Base-by-base conservation (phyloP, 306 rosid genomes). In the Luffa aegyptiaca region DNA sequence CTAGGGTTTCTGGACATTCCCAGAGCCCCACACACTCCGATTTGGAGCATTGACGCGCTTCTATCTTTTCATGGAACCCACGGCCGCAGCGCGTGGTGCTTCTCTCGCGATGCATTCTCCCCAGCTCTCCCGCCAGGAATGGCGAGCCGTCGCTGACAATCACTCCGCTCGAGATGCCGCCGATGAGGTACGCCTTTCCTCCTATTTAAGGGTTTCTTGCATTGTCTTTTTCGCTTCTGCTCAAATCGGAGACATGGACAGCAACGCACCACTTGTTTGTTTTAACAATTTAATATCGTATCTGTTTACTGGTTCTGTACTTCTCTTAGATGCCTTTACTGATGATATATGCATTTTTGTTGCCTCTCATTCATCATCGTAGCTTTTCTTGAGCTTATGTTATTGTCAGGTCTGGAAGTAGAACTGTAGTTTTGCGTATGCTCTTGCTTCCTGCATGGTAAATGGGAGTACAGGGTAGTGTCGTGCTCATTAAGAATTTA, bases 111-210 rank as follows among this genome's bases (percentile, higher is more conserved):
- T 93, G 78, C 84, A 82, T 26, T 76, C 84, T 51, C 81, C 85
- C 3, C 87, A 84, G 13, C 84, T 81, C n/a, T 59, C 86, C 49
- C 89, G 99, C 63, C 90, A 91, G 59, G 94, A 91, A 84, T 90
- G 98, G 97, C 94, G 97, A 13, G 94, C 97, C 59, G 91, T 90
- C 35, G 65, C 96, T 14, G 99, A 96, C 42, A 93, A 89, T 81
- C 98, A 92, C 79, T 83, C 92, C n/a, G 78, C 81, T 0, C 90
- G 92, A 61, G 90, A 82, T 86, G 83, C 88, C 11, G 90, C 87
- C 10, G 92, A 88, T 2, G 98, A 93, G 98, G 98, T 96, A 89
- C 57, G 48, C 39, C 70, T 84, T 80, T 49, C 20, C 55, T 81
- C 16, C 2, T n/a, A 39, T 82, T 63, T 64, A 42, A 48, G 13